Evolutionary conservation across 1,284 basidiomycete species (phyloP), one percentile per base, ranked within the genome.

Genomic region (Leccinum subrobustum): DNA sequence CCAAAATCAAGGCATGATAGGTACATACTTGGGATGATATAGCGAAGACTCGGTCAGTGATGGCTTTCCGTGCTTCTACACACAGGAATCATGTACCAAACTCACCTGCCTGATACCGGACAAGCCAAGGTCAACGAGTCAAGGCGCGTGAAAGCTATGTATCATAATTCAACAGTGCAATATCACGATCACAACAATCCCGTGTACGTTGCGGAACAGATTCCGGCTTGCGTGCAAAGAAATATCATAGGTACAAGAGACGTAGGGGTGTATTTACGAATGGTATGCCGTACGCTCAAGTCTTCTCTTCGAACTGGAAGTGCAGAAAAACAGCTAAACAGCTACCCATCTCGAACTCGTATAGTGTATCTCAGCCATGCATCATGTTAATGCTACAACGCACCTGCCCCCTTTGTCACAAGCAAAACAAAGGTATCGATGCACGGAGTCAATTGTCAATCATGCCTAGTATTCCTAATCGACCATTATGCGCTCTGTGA

Each of bases 401-500:
- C 75, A 76, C 75, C 75, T 78, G 71, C 76, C 76, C 74, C 71
- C 69, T 57, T 67, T 62, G 60, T 63, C 59, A 53, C 59, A 53
- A 70, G 67, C 61, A 63, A 60, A 68, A 63, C 56, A 68, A 71
- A 66, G 71, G 68, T 61, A 71, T 63, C 69, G 59, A 61, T 67
- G 63, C 65, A 59, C 63, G 60, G 60, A 55, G 56, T 62, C 62
- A 58, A 63, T 56, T 48, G 37, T 57, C 60, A 60, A 52, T 29
- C 59, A 50, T 56, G 56, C 63, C 27, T 39, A 56, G 59, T 51
- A 65, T 50, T 54, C 74, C 63, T 73, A 87, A 73, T 91, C 89
- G 69, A 90, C 87, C 77, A 90, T 81, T 82, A 89, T 83, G 70
- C 82, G 83, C 70, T 91, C 90, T 27, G 90, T 92, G 69, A 89